Base-by-base conservation (phyloP, 805 yeast species). In the Candida koratica region DNA sequence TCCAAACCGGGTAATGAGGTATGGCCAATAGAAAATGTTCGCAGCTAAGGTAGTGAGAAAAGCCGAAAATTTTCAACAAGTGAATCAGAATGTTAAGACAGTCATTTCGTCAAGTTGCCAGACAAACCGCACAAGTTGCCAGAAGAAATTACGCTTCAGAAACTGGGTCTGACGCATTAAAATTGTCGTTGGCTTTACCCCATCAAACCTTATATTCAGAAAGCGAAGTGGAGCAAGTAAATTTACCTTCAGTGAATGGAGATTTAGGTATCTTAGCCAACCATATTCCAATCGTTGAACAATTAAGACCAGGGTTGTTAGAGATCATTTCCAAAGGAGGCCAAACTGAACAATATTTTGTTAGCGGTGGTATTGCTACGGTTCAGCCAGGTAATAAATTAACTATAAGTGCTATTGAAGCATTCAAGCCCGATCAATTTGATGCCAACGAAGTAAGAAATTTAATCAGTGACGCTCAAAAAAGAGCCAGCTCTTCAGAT, bases 261-360 rank as follows among this genome's bases (percentile, higher is more conserved):
- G 94, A 85, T 60, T 78, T 90, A 67, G 98, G 98, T 85, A 78
- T 93, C 49, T 73, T 93, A 60, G 96, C 97, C 53, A 83, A 86
- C 73, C 98, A 93, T 79, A 96, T 93, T 57, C 97, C 98, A 55
- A 79, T 84, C 55, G 87, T 90, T 47, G 97, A 93, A 72, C 95
- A 93, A 75, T 80, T 93, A 62, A 77, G 81, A 58, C 96, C 98
- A 53, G 98, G 98, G 66, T 75, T 93, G 44, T 83, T 93, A 55
- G 96, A 89, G 67, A 79, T 93, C 58, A 82, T 86, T 49, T 90
- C 86, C 65, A 75, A 79, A 56, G 64, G 83, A 38, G 73, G 75
- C 43, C 84, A 84, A 53, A 64, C 83, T 47, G 70, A 77, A 60
- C 86, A 84, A 67, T 90, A 66, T 74, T 93, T 90, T 54, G 88